Conservation (phyloP, 345 rosid genomes). For the Eucalyptus guilfoylei region DNA sequence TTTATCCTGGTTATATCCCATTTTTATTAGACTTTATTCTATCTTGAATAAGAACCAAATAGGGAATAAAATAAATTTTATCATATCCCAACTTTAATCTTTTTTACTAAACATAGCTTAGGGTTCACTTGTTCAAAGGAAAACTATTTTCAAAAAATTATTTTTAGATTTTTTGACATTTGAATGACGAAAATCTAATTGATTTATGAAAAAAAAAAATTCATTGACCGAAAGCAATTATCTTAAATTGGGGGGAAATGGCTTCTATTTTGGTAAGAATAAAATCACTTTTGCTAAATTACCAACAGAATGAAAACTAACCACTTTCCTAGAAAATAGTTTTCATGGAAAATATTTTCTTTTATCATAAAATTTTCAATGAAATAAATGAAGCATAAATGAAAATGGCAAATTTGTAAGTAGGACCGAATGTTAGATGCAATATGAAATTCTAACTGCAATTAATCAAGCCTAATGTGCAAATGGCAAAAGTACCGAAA, state of each 20-base stretch:
- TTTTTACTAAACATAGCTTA: not conserved
- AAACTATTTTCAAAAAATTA: no score
- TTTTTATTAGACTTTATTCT: not conserved
- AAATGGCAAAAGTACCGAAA: not conserved
- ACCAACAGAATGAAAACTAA: not conserved
- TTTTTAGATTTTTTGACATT: not conserved
- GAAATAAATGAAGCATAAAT: not conserved
- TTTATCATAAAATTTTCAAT: not conserved
- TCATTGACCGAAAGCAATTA: not conserved
- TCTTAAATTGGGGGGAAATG: not conserved
- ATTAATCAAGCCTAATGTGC: not conserved
- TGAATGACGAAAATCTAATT: not conserved
- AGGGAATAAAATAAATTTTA: not conserved
- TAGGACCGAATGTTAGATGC: not conserved
- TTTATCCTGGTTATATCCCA: fast-evolving
- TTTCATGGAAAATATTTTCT: no score
- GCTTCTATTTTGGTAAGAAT: not conserved
- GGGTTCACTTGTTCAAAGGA: not conserved
- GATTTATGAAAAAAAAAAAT: no score
- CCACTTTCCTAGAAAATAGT: not conserved
- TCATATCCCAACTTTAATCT: not conserved
- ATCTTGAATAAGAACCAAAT: not conserved
- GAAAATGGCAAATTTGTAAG: not conserved
- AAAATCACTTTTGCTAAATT: not conserved
- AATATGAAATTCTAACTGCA: not conserved